These are phyloP conservation scores for Hypoxylon crocopeplum DNA, from an alignment of 495 filamentous ascomycete genomes.

Conservation along the genomic window DNA sequence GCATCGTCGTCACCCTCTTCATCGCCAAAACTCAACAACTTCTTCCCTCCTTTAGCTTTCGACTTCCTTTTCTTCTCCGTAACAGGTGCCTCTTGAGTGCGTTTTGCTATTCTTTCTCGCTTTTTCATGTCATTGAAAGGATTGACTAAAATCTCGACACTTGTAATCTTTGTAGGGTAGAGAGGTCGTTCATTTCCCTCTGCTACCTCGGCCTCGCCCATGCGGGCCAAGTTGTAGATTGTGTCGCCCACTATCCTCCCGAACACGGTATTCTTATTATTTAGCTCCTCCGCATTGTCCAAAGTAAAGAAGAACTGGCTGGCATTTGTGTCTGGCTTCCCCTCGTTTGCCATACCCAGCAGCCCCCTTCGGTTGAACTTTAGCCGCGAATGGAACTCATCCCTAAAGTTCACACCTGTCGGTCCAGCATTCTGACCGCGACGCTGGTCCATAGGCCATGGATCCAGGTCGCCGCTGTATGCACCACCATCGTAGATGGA, in stretches of 20 bases:
- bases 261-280: conserved; percentile 90
- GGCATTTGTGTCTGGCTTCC: conserved; percentile 77
- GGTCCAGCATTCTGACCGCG: conserved; percentile 61
- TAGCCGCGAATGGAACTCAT: conserved; percentile 90
- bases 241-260: conserved; percentile 92
- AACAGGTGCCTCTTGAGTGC: conserved; percentile 45
- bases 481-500: conserved; percentile 87
- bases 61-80: conserved; percentile 74
- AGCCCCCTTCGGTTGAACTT: conserved; percentile 92
- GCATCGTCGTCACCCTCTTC: conserved; percentile 78
- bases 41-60: conserved; percentile 74
- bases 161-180: conserved; percentile 83
- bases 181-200: conserved; percentile 84
- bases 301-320: conserved; percentile 98
- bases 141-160: conserved; percentile 85
- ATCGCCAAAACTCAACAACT: conserved; percentile 85
- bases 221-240: conserved; percentile 92
- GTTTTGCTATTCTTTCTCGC: conserved; percentile 60
- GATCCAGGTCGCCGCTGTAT: conserved; percentile 67
- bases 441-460: conserved; percentile 68
- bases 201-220: conserved; percentile 83
- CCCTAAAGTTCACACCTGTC: conserved; percentile 69
- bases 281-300: conserved; percentile 79
- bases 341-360: conserved; percentile 89
- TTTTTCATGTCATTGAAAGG: conserved; percentile 88